Evolutionary conservation across 2,329 filamentous ascomycete species (phyloP).

Genomic region (Fusarium sarcochroum): DNA sequence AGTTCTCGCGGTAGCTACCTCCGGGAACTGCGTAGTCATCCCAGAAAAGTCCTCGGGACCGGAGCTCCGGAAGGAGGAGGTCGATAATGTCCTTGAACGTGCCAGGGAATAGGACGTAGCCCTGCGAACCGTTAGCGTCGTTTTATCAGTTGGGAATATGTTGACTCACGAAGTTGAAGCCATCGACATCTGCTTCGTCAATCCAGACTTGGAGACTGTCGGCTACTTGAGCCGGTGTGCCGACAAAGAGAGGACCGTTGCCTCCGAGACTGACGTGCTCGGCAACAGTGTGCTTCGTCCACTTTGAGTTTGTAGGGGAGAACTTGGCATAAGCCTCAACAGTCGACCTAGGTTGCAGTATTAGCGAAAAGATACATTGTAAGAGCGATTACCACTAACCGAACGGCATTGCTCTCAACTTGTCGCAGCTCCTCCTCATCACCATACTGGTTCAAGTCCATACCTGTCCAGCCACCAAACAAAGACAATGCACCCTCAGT

Average conservation of each 20-base stretch:
- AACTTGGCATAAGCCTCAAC: constrained; percentile 70
- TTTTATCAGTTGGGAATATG: accelerated
- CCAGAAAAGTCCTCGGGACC: constrained; percentile 70
- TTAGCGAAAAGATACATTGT: neutral
- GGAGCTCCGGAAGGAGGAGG: constrained; percentile 74
- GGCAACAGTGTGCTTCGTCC: constrained; percentile 80
- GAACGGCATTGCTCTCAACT: constrained; percentile 73
- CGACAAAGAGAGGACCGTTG: constrained; percentile 74
- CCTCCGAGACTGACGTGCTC: constrained; percentile 78
- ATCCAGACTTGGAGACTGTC: constrained; percentile 79
- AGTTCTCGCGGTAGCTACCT: constrained; percentile 73
- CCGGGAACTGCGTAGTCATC: constrained; percentile 66
- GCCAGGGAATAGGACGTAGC: constrained; percentile 76
- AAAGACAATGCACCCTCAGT: constrained; percentile 75
- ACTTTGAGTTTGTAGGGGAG: constrained; percentile 72
- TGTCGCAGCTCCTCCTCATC: constrained; percentile 76
- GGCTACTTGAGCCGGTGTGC: constrained; percentile 74
- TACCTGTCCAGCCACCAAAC: constrained; percentile 81
- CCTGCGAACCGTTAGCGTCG: constrained; percentile 51
- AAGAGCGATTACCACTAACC: constrained; percentile 44
- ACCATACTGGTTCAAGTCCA: constrained; percentile 68
- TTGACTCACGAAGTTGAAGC: constrained; percentile 77
- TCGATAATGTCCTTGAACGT: constrained; percentile 78
- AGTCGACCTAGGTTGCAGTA: constrained; percentile 57
- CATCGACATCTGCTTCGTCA: constrained; percentile 77